phyloP scores from a whole-genome alignment of 768 basidiomycete species.

The Fistulinella prunicolor region DNA sequence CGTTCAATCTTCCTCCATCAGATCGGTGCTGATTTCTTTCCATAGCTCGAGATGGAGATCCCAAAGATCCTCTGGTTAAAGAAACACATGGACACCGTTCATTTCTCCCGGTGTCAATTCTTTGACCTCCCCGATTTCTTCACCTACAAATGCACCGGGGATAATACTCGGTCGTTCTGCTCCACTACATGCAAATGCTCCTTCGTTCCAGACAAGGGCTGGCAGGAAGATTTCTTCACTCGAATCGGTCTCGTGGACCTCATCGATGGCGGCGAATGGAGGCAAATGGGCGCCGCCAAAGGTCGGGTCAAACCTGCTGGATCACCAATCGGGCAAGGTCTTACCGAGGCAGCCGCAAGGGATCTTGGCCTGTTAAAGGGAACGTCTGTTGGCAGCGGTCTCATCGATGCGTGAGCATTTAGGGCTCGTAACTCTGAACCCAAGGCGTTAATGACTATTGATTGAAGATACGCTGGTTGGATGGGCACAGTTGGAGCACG shows the following conservation, averaged over 20 bases:
- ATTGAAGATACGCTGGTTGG: slow-evolving; percentile 86
- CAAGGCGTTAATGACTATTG: background rate
- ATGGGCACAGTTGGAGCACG: slow-evolving; percentile 90
- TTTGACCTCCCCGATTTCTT: slow-evolving; percentile 95
- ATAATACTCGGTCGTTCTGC: slow-evolving; percentile 77
- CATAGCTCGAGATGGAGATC: slow-evolving; percentile 94
- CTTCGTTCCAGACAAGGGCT: slow-evolving; percentile 82
- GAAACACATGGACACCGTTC: slow-evolving; percentile 69
- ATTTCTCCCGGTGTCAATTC: slow-evolving; percentile 76
- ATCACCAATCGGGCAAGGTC: slow-evolving; percentile 78
- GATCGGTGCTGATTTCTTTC: slow-evolving; percentile 5
- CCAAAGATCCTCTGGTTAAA: slow-evolving; percentile 98
- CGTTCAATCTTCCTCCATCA: background rate
- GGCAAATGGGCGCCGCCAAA: slow-evolving; percentile 68
- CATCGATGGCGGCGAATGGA: slow-evolving; percentile 59
- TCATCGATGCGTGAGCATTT: slow-evolving; percentile 84
- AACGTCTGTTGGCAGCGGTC: slow-evolving; percentile 88
- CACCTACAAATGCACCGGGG: slow-evolving; percentile 84
- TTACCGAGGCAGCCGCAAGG: slow-evolving; percentile 73
- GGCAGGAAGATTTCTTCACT: slow-evolving; percentile 86
- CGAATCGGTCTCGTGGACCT: slow-evolving; percentile 78
- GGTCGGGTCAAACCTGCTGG: slow-evolving; percentile 75
- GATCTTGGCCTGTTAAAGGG: slow-evolving; percentile 85
- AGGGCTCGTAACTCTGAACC: background rate
- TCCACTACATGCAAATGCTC: slow-evolving; percentile 97